Percentiles rank a stretch among this genome's conserved stretches.
phyloP scores from a whole-genome alignment of 495 filamentous ascomycete genomes.

The Viridothelium virens region DNA sequence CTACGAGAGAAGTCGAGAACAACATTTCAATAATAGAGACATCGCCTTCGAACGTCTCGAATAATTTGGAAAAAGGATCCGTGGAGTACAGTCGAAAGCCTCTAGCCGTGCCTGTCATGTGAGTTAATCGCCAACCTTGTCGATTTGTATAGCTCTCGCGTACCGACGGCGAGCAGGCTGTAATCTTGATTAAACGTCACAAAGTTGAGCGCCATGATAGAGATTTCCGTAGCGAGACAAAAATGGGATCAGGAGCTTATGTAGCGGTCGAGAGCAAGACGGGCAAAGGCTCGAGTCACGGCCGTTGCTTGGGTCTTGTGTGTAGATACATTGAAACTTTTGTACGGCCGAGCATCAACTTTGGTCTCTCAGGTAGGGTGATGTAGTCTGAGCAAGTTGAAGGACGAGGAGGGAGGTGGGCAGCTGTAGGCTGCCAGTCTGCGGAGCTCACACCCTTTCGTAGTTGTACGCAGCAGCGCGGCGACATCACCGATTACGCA shows the following conservation, averaged over 20 bases:
- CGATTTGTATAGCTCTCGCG: slow-evolving; percentile 24
- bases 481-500: no score
- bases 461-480: no score
- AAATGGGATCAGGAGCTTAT: not conserved
- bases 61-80: slow-evolving; percentile 88
- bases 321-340: not conserved
- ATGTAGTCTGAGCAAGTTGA: no score
- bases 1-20: slow-evolving; percentile 96
- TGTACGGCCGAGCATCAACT: not conserved
- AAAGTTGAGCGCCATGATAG: slow-evolving; percentile 72
- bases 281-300: not conserved
- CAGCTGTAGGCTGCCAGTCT: no score
- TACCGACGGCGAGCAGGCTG: slow-evolving; percentile 89
- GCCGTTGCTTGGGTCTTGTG: not conserved
- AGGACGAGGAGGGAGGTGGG: no score
- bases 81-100: slow-evolving; percentile 95
- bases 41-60: slow-evolving; percentile 85
- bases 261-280: not conserved
- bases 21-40: slow-evolving; percentile 96
- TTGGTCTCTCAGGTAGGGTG: no score
- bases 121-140: slow-evolving; percentile 1
- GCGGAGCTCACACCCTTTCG: no score
- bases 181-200: slow-evolving; percentile 99
- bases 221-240: not conserved
- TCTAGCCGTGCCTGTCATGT: slow-evolving; percentile 63